Percentiles rank a stretch among this genome's conserved stretches.
Conservation (phyloP, 1,284 basidiomycete species). For the Cutaneotrichosporon curvatum region DNA sequence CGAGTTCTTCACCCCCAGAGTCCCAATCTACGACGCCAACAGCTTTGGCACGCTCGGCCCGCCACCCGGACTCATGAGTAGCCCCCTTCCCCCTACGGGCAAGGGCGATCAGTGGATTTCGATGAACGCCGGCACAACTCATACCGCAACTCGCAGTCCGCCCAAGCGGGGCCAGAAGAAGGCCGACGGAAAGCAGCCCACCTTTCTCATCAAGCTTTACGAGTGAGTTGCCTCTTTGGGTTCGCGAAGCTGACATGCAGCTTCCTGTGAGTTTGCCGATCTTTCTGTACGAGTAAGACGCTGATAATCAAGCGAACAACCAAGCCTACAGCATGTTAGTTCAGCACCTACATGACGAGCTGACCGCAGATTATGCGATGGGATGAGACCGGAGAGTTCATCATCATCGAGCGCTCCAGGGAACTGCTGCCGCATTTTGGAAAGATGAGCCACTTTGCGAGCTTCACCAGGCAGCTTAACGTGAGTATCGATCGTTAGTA, state of each 20-base stretch:
- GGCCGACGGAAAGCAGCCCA: conserved; percentile 59
- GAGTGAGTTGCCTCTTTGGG: conserved; percentile 53
- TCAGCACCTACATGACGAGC: not conserved
- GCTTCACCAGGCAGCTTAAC: conserved; percentile 88
- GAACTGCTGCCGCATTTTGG: conserved; percentile 83
- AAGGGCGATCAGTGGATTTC: not conserved
- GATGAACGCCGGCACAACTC: too few relatives aligned
- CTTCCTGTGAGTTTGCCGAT: not conserved
- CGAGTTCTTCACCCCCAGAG: too few relatives aligned
- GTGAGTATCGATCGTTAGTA: conserved; percentile 50
- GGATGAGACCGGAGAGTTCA: conserved; percentile 80
- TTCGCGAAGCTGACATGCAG: conserved; percentile 2
- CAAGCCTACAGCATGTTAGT: conserved; percentile 33
- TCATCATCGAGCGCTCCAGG: conserved; percentile 82
- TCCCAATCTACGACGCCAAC: too few relatives aligned
- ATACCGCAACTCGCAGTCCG: not conserved
- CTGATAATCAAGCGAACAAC: conserved; percentile 19
- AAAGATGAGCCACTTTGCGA: conserved; percentile 84
- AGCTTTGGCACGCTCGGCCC: too few relatives aligned
- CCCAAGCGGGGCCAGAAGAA: conserved; percentile 23
- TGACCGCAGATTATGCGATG: conserved; percentile 66
- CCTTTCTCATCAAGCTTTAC: conserved; percentile 86
- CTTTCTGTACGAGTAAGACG: not conserved
- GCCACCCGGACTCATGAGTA: too few relatives aligned
- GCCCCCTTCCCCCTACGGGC: too few relatives aligned